Base-by-base conservation (phyloP, 805 yeast species). In the Blastobotrys muscicola region DNA sequence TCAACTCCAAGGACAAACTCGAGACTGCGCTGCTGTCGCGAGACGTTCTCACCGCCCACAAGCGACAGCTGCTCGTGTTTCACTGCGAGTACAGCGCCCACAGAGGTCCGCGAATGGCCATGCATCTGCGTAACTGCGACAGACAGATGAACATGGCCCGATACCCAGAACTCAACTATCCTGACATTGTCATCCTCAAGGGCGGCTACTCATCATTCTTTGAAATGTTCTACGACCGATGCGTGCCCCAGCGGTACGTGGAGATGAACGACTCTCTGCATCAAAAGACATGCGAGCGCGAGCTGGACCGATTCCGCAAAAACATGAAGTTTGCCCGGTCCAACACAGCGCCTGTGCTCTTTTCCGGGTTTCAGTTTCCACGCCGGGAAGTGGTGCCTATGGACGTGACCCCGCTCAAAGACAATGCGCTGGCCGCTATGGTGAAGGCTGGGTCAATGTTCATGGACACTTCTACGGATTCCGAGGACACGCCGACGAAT, bases 21-120 rank as follows among this genome's bases (percentile, higher is more conserved):
- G 94, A 85, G 54, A 65, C 70, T 33, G 59, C 61, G 39, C 72
- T 87, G 50, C 65, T 72, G 16, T 53, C 52, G 12, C 43, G 66
- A 58, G 26, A 20, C 26, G 26, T 20, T 4, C 26, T 20, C 26
- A 50, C 66, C 56, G 46, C 49, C 26, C 40, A 16, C 33, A 56
- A 53, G 34, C 70, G 67, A 13, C 69, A 69, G 14, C 65, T 92
- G 44, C 60, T 90, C 5, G 71, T 92, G 8, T 90, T 92, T 68
- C 97, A 92, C 63, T 92, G 98, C 65, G 98, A 92, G 64, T 90
- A 86, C 60, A 82, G 94, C 33, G 77, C 94, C 4, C 85, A 82
- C 58, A 71, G 98, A 46, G 95, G 97, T n/a, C 98, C 98, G 3
- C 67, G 82, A 39, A 77, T 92, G 82, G 97, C 97, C 1, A 69